Conservation (phyloP, 257 asterid genomes). For the Nicotiana otophora region DNA sequence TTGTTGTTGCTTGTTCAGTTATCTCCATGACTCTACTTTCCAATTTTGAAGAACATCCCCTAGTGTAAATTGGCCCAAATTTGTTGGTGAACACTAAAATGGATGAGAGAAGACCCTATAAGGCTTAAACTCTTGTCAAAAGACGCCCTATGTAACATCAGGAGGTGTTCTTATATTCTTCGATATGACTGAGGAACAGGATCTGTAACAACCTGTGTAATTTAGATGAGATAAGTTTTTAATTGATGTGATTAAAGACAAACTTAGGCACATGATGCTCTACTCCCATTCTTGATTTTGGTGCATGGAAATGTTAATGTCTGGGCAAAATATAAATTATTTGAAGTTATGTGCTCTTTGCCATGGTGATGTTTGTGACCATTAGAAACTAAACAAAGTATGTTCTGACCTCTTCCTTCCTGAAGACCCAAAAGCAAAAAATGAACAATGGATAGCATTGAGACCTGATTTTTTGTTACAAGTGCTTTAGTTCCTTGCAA, state of each 20-base stretch:
- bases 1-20: background rate
- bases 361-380: background rate
- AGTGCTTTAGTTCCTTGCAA: background rate
- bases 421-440: background rate
- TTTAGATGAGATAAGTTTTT: background rate
- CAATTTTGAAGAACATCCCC: background rate
- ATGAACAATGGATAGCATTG: background rate
- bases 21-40: background rate
- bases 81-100: background rate
- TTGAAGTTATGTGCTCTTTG: background rate
- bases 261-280: background rate
- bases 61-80: background rate
- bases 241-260: background rate
- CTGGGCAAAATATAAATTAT: background rate
- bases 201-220: background rate
- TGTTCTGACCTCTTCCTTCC: background rate
- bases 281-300: background rate
- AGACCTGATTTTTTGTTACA: background rate
- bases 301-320: background rate
- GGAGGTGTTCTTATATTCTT: slow-evolving; percentile 1
- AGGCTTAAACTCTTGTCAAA: background rate
- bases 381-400: background rate
- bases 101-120: background rate
- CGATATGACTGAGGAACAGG: background rate
- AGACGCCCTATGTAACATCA: background rate